These are phyloP conservation scores for Leptodontidium sp. DNA, from an alignment of 2,329 filamentous ascomycete species.

Conservation along the genomic window DNA sequence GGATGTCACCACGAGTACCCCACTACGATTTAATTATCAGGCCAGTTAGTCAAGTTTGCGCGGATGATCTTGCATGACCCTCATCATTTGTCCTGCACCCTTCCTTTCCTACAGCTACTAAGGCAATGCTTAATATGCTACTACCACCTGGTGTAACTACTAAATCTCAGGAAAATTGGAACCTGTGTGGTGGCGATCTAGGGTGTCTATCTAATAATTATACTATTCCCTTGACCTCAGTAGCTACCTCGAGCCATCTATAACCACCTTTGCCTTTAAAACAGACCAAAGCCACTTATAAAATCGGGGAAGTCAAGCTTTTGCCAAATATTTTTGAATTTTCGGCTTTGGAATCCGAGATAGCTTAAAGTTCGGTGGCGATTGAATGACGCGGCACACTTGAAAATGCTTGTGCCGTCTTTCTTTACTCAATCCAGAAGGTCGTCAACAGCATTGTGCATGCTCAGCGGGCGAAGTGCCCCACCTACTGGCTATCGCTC, in stretches of 20 bases:
- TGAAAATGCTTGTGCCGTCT: neutral
- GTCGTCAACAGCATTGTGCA: neutral
- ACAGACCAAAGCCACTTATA: neutral
- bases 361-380: neutral
- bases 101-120: too few relatives aligned
- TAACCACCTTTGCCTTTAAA: too few relatives aligned
- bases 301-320: neutral
- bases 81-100: neutral
- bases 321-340: neutral
- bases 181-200: too few relatives aligned
- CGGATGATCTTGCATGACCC: neutral
- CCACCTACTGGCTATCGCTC: neutral
- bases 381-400: neutral
- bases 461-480: neutral
- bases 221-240: too few relatives aligned
- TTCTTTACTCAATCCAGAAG: constrained; percentile 7
- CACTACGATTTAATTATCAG: too few relatives aligned
- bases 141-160: too few relatives aligned
- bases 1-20: neutral
- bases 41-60: neutral
- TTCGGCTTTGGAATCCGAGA: neutral
- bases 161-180: too few relatives aligned
- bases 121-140: too few relatives aligned
- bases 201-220: too few relatives aligned
- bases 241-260: too few relatives aligned